Evolutionary conservation across 2,329 filamentous ascomycete species (phyloP).

Genomic region (Akanthomyces lecanii): DNA sequence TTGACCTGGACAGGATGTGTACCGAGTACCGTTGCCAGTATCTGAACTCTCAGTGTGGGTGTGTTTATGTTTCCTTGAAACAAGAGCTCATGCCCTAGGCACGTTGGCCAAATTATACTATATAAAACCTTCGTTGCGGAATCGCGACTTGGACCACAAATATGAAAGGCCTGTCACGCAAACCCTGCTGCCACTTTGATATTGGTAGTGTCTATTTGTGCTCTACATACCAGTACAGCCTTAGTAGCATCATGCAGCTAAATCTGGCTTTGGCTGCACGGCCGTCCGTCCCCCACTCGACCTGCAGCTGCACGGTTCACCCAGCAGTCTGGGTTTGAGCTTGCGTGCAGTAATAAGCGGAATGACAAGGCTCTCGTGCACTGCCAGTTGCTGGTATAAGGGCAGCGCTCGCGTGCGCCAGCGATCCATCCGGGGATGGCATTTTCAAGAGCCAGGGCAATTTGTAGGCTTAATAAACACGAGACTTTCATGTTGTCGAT

Average conservation of each 20-base stretch:
- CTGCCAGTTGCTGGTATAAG: neutral
- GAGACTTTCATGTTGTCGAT: neutral
- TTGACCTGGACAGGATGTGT: neutral
- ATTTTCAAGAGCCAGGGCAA: neutral
- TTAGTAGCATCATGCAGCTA: neutral
- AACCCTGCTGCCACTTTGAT: neutral
- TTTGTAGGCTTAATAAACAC: neutral
- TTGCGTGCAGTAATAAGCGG: neutral
- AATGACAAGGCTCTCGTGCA: neutral
- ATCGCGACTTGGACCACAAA: neutral
- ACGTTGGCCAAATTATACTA: neutral
- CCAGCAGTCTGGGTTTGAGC: neutral
- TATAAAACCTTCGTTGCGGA: neutral
- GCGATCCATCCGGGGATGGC: neutral
- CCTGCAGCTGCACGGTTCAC: slow-evolving; percentile 4
- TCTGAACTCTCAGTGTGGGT: too few relatives aligned
- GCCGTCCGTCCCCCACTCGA: neutral
- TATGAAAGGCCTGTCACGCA: neutral
- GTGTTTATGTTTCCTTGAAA: neutral
- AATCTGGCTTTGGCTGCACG: neutral
- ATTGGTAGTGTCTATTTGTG: neutral
- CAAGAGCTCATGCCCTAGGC: too few relatives aligned
- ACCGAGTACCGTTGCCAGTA: too few relatives aligned
- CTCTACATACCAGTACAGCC: neutral
- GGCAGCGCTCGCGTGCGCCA: neutral